Conservation (phyloP, 805 yeast genomes). For the Yamadazyma laniorum region DNA sequence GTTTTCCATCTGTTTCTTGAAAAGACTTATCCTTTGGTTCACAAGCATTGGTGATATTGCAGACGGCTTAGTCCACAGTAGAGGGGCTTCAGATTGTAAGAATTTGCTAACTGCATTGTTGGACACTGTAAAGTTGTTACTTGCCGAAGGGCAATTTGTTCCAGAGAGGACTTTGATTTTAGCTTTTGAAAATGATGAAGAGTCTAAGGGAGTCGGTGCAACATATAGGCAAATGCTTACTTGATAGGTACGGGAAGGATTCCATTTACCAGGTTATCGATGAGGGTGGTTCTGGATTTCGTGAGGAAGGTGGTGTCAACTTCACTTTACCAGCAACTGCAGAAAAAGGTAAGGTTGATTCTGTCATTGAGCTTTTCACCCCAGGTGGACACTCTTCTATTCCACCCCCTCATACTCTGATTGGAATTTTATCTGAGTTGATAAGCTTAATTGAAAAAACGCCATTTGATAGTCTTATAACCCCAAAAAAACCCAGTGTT, state of each 20-base stretch:
- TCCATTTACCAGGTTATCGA: slow-evolving; percentile 45
- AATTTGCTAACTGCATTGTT: slow-evolving; percentile 42
- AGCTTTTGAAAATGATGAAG: slow-evolving; percentile 52
- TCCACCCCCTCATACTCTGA: slow-evolving; percentile 50
- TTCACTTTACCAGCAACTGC: slow-evolving; percentile 46
- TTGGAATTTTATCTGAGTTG: slow-evolving; percentile 45
- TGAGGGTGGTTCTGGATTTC: slow-evolving; percentile 31
- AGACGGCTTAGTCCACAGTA: slow-evolving; percentile 29
- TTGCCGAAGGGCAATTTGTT: slow-evolving; percentile 28
- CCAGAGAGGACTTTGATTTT: slow-evolving; percentile 44
- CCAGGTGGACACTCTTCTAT: slow-evolving; percentile 53
- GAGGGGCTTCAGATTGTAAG: slow-evolving; percentile 41
- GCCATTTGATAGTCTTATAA: slow-evolving; percentile 35
- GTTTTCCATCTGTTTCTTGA: slow-evolving; percentile 28
- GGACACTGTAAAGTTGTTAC: slow-evolving; percentile 32
- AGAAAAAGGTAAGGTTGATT: slow-evolving; percentile 47
- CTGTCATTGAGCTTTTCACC: slow-evolving; percentile 36
- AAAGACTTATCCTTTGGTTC: slow-evolving; percentile 31
- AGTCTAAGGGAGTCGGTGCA: slow-evolving; percentile 41
- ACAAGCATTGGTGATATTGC: slow-evolving; percentile 31
- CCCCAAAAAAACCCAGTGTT: slow-evolving; percentile 43
- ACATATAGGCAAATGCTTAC: slow-evolving; percentile 30
- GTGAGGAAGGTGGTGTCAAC: slow-evolving; percentile 28
- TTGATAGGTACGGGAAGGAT: slow-evolving; percentile 37
- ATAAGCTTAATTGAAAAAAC: slow-evolving; percentile 35